Evolutionary conservation across 768 basidiomycete genomes (phyloP).

Genomic region (Boletellus sp.): DNA sequence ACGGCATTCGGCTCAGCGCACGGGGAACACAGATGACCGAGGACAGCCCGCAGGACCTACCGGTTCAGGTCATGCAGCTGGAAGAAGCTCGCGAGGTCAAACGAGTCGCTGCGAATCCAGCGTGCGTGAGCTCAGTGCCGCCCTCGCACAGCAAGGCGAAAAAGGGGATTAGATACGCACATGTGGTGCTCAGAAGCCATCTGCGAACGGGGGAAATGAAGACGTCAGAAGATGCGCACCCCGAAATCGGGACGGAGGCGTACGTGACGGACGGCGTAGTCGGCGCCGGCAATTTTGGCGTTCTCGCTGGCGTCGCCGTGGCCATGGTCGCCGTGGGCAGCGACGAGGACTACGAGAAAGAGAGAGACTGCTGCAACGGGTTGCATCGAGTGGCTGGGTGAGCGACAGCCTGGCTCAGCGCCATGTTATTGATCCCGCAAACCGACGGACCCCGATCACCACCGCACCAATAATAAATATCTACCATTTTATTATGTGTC

Average conservation of each 20-base stretch:
- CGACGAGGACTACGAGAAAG: constrained; percentile 30
- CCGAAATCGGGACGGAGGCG: constrained; percentile 32
- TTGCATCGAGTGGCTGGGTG: constrained; percentile 40
- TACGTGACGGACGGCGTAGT: constrained; percentile 92
- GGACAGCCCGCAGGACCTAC: constrained; percentile 37
- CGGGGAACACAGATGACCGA: not conserved
- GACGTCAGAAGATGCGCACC: constrained; percentile 12
- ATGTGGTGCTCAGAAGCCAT: constrained; percentile 91
- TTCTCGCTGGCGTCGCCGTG: constrained; percentile 57
- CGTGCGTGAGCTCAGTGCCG: not conserved
- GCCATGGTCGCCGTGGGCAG: constrained; percentile 63
- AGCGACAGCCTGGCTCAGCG: not conserved
- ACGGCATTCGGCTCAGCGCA: no score
- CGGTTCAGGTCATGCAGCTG: constrained; percentile 90
- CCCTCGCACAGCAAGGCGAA: not conserved
- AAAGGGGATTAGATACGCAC: constrained; percentile 36
- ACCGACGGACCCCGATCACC: constrained; percentile 22
- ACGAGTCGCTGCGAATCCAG: constrained; percentile 59
- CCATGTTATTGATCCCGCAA: not conserved
- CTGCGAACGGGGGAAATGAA: constrained; percentile 48
- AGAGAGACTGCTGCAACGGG: constrained; percentile 41
- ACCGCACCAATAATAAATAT: not conserved
- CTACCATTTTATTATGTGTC: no score
- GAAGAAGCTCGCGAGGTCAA: constrained; percentile 88
- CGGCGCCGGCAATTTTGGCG: constrained; percentile 42